Base-by-base conservation (phyloP, 2,329 filamentous ascomycete species). In the Aspergillus floridensis region DNA sequence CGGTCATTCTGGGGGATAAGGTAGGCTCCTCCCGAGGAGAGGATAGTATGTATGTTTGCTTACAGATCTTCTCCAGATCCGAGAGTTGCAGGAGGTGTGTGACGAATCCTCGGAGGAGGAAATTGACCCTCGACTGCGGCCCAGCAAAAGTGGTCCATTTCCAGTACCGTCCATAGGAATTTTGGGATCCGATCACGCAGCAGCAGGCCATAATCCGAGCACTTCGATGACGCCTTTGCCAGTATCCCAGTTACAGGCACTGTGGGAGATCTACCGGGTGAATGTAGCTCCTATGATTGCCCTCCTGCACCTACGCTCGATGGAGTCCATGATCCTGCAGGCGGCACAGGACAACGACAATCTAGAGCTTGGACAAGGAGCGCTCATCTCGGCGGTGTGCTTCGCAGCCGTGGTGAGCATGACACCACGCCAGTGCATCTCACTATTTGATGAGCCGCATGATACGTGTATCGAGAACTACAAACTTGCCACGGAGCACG, bases 271-370 rank as follows among this genome's bases (percentile, higher is more conserved):
- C 8, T 69, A 65, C 19, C 32, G 63, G 10, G 22, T 56, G 11
- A 67, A 65, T 54, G 66, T 69, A 7, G 63, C 64, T 2, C 66
- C 67, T 5, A 19, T 70, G 32, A 63, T 69, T 11, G 49, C 58
- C 11, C 53, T 69, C 6, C 35, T 70, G 2, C 64, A 67, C 21
- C 38, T 35, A 22, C 58, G 56, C 1, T 53, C 65, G 0, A 41
- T 64, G 8, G 54, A 54, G 1, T 12, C 10, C 22, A 49, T 64
- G 10, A 41, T 66, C 3, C 54, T 19, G 7, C 22, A 62, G 4
- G 53, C 46, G 26, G 31, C 48, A 10, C 29, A 49, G 3, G 54
- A 29, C 16, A 2, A 50, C 7, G 16, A 44, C 6, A 47, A 49
- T 1, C 51, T 60, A 8, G 49, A 48, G 5, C 46, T 49, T 10